Evolutionary conservation across 2,329 filamentous ascomycete species (phyloP), one percentile per base, ranked within the genome.

Genomic region (Penicillium glabrum): DNA sequence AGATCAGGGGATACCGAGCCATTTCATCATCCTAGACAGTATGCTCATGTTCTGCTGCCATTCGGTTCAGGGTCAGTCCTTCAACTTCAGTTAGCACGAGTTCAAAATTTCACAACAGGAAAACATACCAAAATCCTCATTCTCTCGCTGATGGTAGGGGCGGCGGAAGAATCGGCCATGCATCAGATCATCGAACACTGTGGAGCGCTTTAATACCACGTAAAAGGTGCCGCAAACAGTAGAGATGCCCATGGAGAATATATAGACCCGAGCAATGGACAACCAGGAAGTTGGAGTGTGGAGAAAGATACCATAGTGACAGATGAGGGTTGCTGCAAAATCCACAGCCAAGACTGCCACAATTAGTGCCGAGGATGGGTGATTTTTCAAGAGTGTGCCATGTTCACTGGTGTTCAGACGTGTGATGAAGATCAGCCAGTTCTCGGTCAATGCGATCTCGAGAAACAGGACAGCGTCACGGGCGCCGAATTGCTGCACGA

Each of bases 401-500:
- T 35, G 7, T 2, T n/a, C 27, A 41, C 10, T 16, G 16, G n/a
- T 14, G 16, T 93, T 93, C 78, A 91, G 90, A 64, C 92, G 91
- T 63, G 91, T 96, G 79, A 96, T 93, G 82, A 96, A 96, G 78
- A 96, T 96, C 51, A 96, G 84, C 91, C 92, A 96, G 81, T 96
- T 96, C 83, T 96, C 90, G 59, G 91, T 93, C 53, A 96, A 85
- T 13, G 90, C 91, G 75, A 96, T 90, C 79, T 96, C 86, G 37
- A 96, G 87, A 85, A 96, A 96, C 69, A 96, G 78, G 57, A 96
- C 87, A 67, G 87, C 86, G 67, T 96, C 90, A 54, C 90, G 80
- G 72, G 88, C 84, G 83, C 91, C 91, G 68, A 89, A 90, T 80
- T 95, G 93, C 83, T 96, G 89, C 64, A 93, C 89, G 67, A 96